Base-by-base conservation (phyloP, 2,329 filamentous ascomycete species). In the Pestalotiopsis sp. region DNA sequence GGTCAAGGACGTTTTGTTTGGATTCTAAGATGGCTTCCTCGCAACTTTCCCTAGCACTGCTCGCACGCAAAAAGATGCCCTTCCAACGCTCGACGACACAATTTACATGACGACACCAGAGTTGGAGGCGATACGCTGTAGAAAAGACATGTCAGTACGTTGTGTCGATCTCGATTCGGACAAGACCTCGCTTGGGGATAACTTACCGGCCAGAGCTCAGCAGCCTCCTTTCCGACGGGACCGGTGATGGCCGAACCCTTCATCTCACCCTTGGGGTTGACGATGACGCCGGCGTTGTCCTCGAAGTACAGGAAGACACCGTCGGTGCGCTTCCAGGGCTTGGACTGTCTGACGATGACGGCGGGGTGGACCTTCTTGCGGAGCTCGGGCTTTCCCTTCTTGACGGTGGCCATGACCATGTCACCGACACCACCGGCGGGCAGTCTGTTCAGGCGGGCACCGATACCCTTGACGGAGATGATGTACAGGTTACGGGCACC, bases 221-320 rank as follows among this genome's bases (percentile, higher is more conserved):
- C 96, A 83, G 96, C 96, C 89, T 99, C 96, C 92, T 99, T 99
- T 85, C 95, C 96, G 82, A 99, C 95, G 79, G 96, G 96, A 79
- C 96, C 96, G 79, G 96, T 99, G 84, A 99, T 99, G 84, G 96
- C 96, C 75, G 94, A 98, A 83, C 96, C 96, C 93, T 99, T 99
- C 96, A 99, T 99, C 89, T 99, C 96, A 88, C 96, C 96, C 93
- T 99, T 99, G 86, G 95, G 94, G 90, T 99, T 99, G 90, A 99
- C 96, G 81, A 99, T 99, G 64, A 70, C 96, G 91, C 96, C 96
- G 84, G 96, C 96, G 86, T 99, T 99, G 88, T 99, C 97, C 93
- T 99, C 96, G 82, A 99, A 99, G 91, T 99, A 99, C 79, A 99
- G 91, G 91, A 94, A 99, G 81, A 98, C 93, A 86, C 96, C 97